Conservation (phyloP, 2,329 filamentous ascomycete species). For the Aureobasidium pullulans region DNA sequence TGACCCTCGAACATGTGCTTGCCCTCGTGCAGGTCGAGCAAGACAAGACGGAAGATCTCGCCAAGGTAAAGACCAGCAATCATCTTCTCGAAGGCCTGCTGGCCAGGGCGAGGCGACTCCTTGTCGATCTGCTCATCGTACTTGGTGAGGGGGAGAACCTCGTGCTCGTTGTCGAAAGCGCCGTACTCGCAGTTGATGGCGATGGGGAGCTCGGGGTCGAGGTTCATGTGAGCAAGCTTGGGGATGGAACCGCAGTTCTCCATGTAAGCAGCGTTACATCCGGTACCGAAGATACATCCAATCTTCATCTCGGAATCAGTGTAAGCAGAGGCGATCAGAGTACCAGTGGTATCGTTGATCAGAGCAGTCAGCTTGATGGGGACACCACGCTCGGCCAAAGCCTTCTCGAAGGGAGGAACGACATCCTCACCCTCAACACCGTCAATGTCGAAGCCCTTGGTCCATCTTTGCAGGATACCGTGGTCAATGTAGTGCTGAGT, state of each 20-base stretch:
- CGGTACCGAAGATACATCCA: constrained; percentile 96
- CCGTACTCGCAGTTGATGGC: constrained; percentile 98
- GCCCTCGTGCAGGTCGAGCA: constrained; percentile 54
- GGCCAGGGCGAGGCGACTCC: constrained; percentile 37
- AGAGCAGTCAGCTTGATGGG: constrained; percentile 89
- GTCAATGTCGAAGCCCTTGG: constrained; percentile 91
- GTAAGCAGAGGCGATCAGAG: constrained; percentile 91
- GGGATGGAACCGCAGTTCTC: constrained; percentile 85
- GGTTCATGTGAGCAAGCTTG: constrained; percentile 86
- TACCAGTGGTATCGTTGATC: constrained; percentile 97
- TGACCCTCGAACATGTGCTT: constrained; percentile 69
- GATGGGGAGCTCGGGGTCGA: constrained; percentile 75
- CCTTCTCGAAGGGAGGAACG: constrained; percentile 77
- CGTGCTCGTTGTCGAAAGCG: constrained; percentile 90
- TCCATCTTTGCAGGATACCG: constrained; percentile 89
- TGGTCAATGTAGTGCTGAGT: constrained; percentile 91
- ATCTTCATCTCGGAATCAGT: constrained; percentile 91
- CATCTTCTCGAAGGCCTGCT: constrained; percentile 41
- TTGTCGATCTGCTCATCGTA: constrained; percentile 45
- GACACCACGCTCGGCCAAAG: constrained; percentile 58
- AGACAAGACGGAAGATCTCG: constrained; percentile 37
- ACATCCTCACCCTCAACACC: constrained; percentile 88
- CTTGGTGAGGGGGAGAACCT: constrained; percentile 73
- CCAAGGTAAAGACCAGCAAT: constrained; percentile 40
- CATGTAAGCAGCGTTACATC: constrained; percentile 98